These are phyloP conservation scores for Mikania micrantha DNA, from an alignment of 129 eudicot species.

Conservation along the genomic window DNA sequence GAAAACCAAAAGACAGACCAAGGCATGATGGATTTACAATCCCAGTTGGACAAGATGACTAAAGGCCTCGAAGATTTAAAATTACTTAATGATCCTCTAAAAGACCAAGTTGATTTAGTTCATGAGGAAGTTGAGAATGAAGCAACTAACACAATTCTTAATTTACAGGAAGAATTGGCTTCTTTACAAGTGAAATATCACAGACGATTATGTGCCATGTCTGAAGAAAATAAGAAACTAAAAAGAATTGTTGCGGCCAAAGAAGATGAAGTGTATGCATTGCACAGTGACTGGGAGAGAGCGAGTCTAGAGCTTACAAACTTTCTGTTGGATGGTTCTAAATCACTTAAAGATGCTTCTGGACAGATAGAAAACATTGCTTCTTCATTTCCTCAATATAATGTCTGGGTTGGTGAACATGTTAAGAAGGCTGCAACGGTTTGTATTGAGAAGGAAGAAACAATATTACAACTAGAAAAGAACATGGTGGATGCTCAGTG, in stretches of 20 bases:
- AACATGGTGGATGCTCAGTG: conserved; percentile 63
- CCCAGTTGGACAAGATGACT: conserved; percentile 48
- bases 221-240: conserved; percentile 51
- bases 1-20: conserved; percentile 22
- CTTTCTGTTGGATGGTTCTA: conserved; percentile 71
- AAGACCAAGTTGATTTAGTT: conserved; percentile 38
- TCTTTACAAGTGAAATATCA: conserved; percentile 59
- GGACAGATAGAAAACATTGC: conserved; percentile 52
- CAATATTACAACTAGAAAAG: conserved; percentile 44
- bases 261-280: conserved; percentile 49
- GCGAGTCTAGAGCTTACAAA: conserved; percentile 75
- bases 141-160: conserved; percentile 60
- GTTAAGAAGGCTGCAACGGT: conserved; percentile 59
- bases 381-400: conserved; percentile 47
- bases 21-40: conserved; percentile 37
- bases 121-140: conserved; percentile 58
- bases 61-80: conserved; percentile 48
- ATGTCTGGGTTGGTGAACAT: conserved; percentile 47
- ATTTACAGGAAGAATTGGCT: conserved; percentile 65
- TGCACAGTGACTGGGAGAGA: conserved; percentile 62
- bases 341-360: conserved; percentile 66
- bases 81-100: conserved; percentile 35
- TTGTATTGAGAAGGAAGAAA: conserved; percentile 64
- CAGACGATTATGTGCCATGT: conserved; percentile 34
- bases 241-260: conserved; percentile 39